A percentile compares a stretch with the other conserved stretches of the same genome.
Evolutionary conservation across 1,284 basidiomycete species (phyloP).

Genomic region (Cryptococcus maquisensis): DNA sequence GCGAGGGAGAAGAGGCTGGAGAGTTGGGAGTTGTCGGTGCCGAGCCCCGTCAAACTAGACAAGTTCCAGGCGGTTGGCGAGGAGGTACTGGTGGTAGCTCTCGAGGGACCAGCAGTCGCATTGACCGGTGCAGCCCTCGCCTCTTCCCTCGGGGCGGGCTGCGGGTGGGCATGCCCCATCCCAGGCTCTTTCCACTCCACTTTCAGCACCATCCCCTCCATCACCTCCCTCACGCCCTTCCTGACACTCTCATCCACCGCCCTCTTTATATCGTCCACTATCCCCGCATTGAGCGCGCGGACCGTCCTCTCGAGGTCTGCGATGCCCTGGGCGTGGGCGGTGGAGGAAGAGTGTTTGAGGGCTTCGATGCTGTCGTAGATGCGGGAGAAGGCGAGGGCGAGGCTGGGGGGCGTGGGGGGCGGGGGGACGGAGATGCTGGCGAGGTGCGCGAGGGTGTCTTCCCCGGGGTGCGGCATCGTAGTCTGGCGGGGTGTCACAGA

Average conservation of each 20-base stretch:
- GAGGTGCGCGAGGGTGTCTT: no score
- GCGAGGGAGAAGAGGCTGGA: background rate
- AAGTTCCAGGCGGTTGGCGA: no score
- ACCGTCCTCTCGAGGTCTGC: background rate
- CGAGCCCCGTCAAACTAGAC: no score
- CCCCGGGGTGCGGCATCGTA: no score
- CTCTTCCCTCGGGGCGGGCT: background rate
- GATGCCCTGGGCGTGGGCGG: background rate
- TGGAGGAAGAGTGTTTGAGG: background rate
- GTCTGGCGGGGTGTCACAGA: no score
- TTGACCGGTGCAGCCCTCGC: no score
- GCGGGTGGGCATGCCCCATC: background rate
- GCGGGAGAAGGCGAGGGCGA: background rate
- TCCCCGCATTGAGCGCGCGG: background rate
- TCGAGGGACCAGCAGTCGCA: no score
- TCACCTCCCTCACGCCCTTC: background rate
- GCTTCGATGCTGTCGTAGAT: background rate
- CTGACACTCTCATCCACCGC: background rate
- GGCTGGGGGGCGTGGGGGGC: background rate
- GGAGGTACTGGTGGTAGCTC: no score
- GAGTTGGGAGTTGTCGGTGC: background rate
- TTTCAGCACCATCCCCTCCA: background rate
- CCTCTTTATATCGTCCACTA: background rate
- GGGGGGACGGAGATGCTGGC: background rate
- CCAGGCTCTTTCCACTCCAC: background rate